Conservation (phyloP, 2,329 filamentous ascomycete genomes). For the Pseudocercospora cruenta region DNA sequence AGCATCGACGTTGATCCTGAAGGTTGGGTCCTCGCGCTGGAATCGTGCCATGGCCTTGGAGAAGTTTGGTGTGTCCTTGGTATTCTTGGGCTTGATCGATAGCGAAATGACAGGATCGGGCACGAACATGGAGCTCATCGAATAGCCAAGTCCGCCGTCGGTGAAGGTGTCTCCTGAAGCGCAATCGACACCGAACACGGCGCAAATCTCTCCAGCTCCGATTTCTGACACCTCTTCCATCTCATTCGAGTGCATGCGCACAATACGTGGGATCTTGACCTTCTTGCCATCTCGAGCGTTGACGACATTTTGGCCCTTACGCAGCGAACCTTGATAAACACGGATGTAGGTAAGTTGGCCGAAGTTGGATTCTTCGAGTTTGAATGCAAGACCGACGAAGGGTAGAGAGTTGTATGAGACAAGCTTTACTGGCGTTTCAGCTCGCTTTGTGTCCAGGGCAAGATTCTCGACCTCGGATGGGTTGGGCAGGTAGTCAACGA, state of each 20-base stretch:
- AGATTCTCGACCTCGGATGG: conserved; percentile 86
- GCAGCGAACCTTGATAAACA: conserved; percentile 91
- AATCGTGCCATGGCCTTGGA: conserved; percentile 98
- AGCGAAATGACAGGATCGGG: conserved; percentile 97
- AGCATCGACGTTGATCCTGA: conserved; percentile 87
- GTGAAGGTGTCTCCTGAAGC: conserved; percentile 98
- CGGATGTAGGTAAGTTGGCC: conserved; percentile 98
- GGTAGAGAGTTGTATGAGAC: conserved; percentile 91
- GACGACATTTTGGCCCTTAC: conserved; percentile 86
- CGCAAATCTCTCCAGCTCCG: conserved; percentile 95
- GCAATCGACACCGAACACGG: conserved; percentile 97
- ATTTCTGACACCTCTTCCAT: conserved; percentile 97
- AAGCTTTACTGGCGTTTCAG: conserved; percentile 80
- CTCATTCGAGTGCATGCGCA: conserved; percentile 99
- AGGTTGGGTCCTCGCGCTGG: conserved; percentile 96
- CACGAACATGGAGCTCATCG: conserved; percentile 97
- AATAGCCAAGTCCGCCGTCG: conserved; percentile 87
- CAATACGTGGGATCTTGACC: conserved; percentile 93
- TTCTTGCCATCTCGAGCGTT: conserved; percentile 95
- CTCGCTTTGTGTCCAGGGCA: conserved; percentile 79
- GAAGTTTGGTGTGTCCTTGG: conserved; percentile 90
- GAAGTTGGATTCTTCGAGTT: conserved; percentile 98
- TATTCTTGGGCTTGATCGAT: conserved; percentile 94
- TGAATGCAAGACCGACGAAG: conserved; percentile 95
- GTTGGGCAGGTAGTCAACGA: conserved; percentile 94